Percentiles rank a stretch among this genome's conserved stretches.
These are phyloP conservation scores for Rhypophila decipiens DNA, from an alignment of 495 filamentous ascomycete genomes.

Conservation along the genomic window DNA sequence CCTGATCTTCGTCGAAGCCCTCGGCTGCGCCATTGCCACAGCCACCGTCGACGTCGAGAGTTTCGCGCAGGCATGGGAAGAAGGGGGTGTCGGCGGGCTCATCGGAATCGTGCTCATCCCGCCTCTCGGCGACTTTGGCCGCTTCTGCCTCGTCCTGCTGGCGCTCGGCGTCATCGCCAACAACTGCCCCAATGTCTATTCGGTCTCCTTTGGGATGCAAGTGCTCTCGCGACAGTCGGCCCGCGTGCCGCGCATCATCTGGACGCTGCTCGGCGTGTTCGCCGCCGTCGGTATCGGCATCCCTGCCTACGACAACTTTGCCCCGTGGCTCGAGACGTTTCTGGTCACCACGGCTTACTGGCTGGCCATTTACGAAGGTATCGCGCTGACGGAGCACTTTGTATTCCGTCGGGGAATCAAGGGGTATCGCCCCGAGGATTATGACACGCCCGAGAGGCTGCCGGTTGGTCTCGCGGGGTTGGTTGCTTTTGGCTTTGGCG, in stretches of 20 bases:
- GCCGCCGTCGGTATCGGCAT: conserved; percentile 59
- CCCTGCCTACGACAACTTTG: conserved; percentile 54
- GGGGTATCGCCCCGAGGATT: background rate
- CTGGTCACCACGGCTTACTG: conserved; percentile 69
- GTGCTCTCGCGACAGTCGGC: conserved; percentile 51
- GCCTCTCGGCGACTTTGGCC: conserved; percentile 60
- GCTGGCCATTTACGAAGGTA: conserved; percentile 58
- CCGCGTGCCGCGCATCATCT: conserved; percentile 53
- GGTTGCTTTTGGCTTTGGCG: background rate
- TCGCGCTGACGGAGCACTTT: conserved; percentile 56
- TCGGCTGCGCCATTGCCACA: conserved; percentile 38
- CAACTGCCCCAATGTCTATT: conserved; percentile 62
- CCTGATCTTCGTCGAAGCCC: background rate
- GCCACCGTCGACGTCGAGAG: background rate
- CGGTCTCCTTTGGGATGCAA: conserved; percentile 61
- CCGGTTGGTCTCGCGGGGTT: background rate
- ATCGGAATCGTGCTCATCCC: conserved; percentile 59
- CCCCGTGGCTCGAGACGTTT: conserved; percentile 64
- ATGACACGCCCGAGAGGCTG: background rate
- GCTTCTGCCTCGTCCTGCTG: conserved; percentile 63
- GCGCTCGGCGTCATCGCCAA: conserved; percentile 68
- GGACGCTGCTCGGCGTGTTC: conserved; percentile 53
- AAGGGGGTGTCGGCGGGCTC: conserved; percentile 43
- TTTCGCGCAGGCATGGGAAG: background rate
- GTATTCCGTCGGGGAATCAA: conserved; percentile 47